Base-by-base conservation (phyloP, 306 rosid genomes). In the Begonia fuchsioides region DNA sequence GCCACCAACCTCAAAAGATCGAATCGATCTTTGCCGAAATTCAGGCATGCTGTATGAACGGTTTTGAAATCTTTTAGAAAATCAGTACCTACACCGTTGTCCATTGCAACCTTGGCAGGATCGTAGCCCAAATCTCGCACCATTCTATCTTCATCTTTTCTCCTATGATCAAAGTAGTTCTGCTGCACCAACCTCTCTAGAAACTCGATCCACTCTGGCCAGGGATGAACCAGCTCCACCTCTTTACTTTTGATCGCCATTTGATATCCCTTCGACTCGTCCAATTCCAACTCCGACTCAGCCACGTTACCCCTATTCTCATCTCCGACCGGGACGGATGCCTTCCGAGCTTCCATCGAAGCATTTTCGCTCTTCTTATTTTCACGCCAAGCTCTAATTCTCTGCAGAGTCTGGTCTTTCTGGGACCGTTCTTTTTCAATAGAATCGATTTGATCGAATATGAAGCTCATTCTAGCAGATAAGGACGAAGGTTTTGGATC, bases 141-240 rank as follows among this genome's bases (percentile, higher is more conserved):
- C 81, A 85, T 56, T 62, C 56, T 77, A 47, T 77, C 87, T 81
- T 85, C 98, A 32, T 85, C 94, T 39, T 13, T 71, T 58, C 98
- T 79, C 66, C 63, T 51, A 12, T 81, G 95, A 51, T 85, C 98
- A 19, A 85, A 90, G 74, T 90, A 90, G 48, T 85, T 81, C 73
- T 85, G 95, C 68, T 71, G 75, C 58, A 90, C 95, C 70, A 90
- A 62, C 59, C 80, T 85, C 75, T 85, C 92, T 85, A 90, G 79
- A 66, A 90, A 54, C 20, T 85, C 95, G 13, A 90, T 71, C 98
- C 98, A 90, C 74, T 90, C 94, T 47, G 95, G 92, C 98, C 98
- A 90, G 1, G 95, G 95, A 39, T 90, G 98, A 54, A 79, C 81
- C 66, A 90, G 39, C 67, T 85, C 95, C 64, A 77, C 78, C 59